Base-by-base conservation (phyloP, 768 basidiomycete species). In the Dioszegia hungarica region DNA sequence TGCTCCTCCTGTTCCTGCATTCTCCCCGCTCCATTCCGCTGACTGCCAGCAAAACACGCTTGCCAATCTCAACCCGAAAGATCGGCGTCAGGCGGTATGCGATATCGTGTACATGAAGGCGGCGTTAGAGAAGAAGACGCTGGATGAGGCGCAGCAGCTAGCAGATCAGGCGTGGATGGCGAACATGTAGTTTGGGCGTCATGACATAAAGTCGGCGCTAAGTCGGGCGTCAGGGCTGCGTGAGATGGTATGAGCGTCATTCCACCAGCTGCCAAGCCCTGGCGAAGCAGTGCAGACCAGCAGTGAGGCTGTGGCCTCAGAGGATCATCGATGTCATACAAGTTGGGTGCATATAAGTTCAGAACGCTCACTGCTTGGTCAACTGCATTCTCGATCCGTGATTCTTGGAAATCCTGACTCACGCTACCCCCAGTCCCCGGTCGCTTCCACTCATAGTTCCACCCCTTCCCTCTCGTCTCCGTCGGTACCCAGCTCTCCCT, bases 401-500 rank as follows among this genome's bases (percentile, higher is more conserved):
- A 9, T 15, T 9, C 31, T 2, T 22, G 12, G 29, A 46, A 15
- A 17, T 12, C 8, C 9, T 38, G 20, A 36, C 43, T 34, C 28
- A 46, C 34, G 8, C 24, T 17, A 15, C 17, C 24, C 33, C n/a
- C 43, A 46, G 3, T 36, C 20, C 36, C 54, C 20, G 70, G 70
- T 48, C 70, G 56, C 51, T 81, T 88, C 84, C 86, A 93, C n/a
- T 86, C 84, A 68, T 92, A 87, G 51, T 85, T 84, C 91, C 91
- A 94, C 3, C 90, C 89, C 39, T 81, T 80, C 53, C 82, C 83
- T 24, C 87, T 81, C 2, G 88, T 92, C 70, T 94, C 92, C 4
- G 87, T 84, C 40, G 93, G 92, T 44, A 89, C 81, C 62, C 85
- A 84, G 70, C 90, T 72, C 74, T 97, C 92, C 59, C 93, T 82